Conservation (phyloP, 2,329 filamentous ascomycete genomes). For the Alternaria tenuissima region DNA sequence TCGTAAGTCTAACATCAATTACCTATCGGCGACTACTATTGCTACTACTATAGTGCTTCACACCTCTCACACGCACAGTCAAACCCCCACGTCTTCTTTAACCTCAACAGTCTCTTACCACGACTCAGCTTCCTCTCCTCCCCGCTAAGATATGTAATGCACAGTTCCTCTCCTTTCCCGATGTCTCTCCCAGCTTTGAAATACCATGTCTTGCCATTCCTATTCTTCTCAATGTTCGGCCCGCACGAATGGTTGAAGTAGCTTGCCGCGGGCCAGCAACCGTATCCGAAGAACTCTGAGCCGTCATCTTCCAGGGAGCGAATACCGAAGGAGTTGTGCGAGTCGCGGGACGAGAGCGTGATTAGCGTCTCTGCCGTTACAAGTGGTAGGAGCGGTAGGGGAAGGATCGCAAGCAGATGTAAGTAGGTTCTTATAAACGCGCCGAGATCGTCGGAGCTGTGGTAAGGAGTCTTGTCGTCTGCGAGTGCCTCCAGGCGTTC, state of each 20-base stretch:
- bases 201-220: slow-evolving; percentile 53
- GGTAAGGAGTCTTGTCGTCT: slow-evolving; percentile 54
- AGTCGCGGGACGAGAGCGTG: slow-evolving; percentile 50
- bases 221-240: slow-evolving; percentile 55
- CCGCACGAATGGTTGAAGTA: slow-evolving; percentile 60
- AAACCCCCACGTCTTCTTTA: slow-evolving; percentile 57
- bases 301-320: slow-evolving; percentile 55
- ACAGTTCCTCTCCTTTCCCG: slow-evolving; percentile 53
- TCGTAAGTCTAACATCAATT: not conserved
- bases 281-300: slow-evolving; percentile 59
- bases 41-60: slow-evolving; percentile 22
- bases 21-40: not conserved
- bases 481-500: slow-evolving; percentile 49
- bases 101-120: slow-evolving; percentile 46
- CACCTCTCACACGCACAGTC: slow-evolving; percentile 55
- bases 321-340: slow-evolving; percentile 60
- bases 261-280: slow-evolving; percentile 56
- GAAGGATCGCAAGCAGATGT: slow-evolving; percentile 54
- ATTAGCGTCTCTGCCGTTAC: slow-evolving; percentile 48
- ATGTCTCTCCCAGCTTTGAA: slow-evolving; percentile 52
- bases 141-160: slow-evolving; percentile 59
- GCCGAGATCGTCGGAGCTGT: slow-evolving; percentile 50
- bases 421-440: slow-evolving; percentile 53
- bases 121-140: slow-evolving; percentile 54
- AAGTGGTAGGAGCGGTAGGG: slow-evolving; percentile 43